Base-by-base conservation (phyloP, 805 yeast species). In the Saccharomycopsis oosterbeekiorum region DNA sequence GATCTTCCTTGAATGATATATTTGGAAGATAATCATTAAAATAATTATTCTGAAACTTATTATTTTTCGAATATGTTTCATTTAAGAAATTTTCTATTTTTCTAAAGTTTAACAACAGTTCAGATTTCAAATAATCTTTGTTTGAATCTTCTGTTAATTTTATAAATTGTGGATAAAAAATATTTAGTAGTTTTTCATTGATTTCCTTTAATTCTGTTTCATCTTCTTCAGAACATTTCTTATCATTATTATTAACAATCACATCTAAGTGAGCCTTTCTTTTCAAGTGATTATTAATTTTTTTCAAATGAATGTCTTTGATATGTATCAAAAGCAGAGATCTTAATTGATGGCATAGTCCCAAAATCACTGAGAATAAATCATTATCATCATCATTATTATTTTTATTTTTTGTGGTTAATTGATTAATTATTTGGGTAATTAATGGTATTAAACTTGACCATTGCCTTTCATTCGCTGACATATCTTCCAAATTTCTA, bases 281-380 rank as follows among this genome's bases (percentile, higher is more conserved):
- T 15, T 42, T 29, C 29, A 40, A 34, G 29, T 40, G 29, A 40
- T 57, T 58, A 34, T 41, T 12, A 8, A 47, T 60, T 41, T 58
- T 58, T 39, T 59, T 47, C 5, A 47, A 10, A 17, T 53, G 19
- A 9, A 56, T 56, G 21, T 12, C n/a, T 42, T 59, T 56, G 1
- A 64, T 58, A 24, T 62, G 63, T 6, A 60, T 56, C 21, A 60
- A 34, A 12, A 64, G 51, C 24, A 60, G 17, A 1, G 64, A 47
- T 40, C 62, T 57, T 15, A 64, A 24, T 26, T 64, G 66, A 41
- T 58, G 62, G 42, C 63, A 59, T 36, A 64, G 50, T 1, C 66
- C 66, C 8, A 55, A 24, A 4, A 60, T 39, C 15, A 50, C 26
- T 19, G 59, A 42, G n/a, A 21, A 39, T 14, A 36, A 21, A 47